These are phyloP conservation scores for Xerocomellus amylosporus DNA, from an alignment of 768 basidiomycete genomes.

Conservation along the genomic window DNA sequence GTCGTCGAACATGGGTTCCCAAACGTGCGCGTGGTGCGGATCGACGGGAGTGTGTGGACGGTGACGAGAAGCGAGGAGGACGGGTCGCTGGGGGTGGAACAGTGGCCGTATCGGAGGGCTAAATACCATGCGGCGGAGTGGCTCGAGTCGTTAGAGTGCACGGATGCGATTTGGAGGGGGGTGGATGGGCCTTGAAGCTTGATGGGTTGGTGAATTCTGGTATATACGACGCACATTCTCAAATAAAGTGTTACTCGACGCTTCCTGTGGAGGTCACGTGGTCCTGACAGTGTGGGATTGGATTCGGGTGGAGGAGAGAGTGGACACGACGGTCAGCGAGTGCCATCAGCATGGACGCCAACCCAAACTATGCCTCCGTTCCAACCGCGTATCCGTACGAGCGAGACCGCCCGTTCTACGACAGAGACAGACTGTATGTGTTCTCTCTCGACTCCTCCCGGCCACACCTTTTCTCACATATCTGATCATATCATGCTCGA, in stretches of 20 bases:
- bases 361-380: constrained; percentile 23
- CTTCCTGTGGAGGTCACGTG: too few relatives aligned
- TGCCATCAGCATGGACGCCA: constrained; percentile 23
- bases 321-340: not conserved
- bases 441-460: constrained; percentile 2
- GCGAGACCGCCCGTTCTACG: constrained; percentile 27
- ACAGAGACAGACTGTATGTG: constrained; percentile 39
- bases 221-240: too few relatives aligned
- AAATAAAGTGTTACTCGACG: too few relatives aligned
- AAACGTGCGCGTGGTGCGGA: constrained; percentile 52
- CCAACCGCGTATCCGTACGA: constrained; percentile 30
- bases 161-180: constrained; percentile 44
- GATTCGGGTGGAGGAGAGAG: not conserved
- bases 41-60: constrained; percentile 56
- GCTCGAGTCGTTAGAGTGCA: constrained; percentile 65
- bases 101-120: constrained; percentile 54
- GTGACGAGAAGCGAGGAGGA: constrained; percentile 35
- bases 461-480: constrained; percentile 3
- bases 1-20: constrained; percentile 62
- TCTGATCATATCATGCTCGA: constrained; percentile 17
- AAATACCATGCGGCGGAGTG: constrained; percentile 55
- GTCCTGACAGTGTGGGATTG: too few relatives aligned
- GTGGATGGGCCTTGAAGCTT: constrained; percentile 13
- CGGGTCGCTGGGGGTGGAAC: constrained; percentile 43
- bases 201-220: not conserved